A percentile compares a stretch with the other conserved stretches of the same genome.
Evolutionary conservation across 1,284 basidiomycete genomes (phyloP).

Genomic region (Pholiota adiposa): DNA sequence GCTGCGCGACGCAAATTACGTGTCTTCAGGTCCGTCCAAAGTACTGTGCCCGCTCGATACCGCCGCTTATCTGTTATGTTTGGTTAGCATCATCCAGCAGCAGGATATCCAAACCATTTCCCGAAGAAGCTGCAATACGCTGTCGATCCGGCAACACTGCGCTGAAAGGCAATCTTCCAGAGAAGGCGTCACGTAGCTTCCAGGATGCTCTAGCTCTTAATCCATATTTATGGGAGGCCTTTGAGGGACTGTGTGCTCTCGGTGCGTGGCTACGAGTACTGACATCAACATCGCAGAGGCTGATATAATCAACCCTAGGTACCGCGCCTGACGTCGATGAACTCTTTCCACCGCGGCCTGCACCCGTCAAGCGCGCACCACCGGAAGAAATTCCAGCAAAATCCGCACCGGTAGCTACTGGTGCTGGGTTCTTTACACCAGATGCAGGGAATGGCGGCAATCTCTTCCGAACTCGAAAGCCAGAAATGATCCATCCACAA

Average conservation of each 20-base stretch:
- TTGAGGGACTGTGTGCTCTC: conserved; percentile 84
- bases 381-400: conserved; percentile 53
- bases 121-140: conserved; percentile 67
- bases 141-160: conserved; percentile 76
- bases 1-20: conserved; percentile 52
- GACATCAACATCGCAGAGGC: conserved; percentile 7
- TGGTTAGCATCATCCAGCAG: conserved; percentile 52
- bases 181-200: conserved; percentile 75
- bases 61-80: conserved; percentile 22
- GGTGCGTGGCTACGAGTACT: conserved; percentile 53
- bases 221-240: conserved; percentile 92
- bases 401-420: conserved; percentile 55
- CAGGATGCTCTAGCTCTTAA: conserved; percentile 74
- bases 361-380: conserved; percentile 55
- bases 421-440: conserved; percentile 80
- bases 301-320: conserved; percentile 44
- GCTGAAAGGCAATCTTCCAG: conserved; percentile 73
- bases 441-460: conserved; percentile 58
- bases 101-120: conserved; percentile 56
- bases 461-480: conserved; percentile 58
- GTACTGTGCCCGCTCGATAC: conserved; percentile 16
- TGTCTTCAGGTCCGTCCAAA: conserved; percentile 55
- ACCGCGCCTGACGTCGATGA: conserved; percentile 69
- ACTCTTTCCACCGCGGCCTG: conserved; percentile 67
- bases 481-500: conserved; percentile 49